Evolutionary conservation across 768 basidiomycete species (phyloP).

Genomic region (Trametes gibbosa): DNA sequence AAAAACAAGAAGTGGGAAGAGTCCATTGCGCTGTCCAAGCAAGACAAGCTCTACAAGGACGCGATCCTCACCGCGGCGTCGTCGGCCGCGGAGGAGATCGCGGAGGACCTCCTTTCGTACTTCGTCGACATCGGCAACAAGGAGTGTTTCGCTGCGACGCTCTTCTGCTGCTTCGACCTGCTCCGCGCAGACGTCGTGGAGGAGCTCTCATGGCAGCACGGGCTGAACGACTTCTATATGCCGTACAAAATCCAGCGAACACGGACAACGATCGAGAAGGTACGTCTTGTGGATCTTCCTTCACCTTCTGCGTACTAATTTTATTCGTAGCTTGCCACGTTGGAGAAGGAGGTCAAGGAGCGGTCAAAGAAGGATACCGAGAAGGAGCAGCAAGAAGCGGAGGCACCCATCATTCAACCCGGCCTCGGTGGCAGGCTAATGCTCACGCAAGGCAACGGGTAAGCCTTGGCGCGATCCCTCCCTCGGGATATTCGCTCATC

Average conservation of each 20-base stretch:
- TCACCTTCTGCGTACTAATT: not conserved
- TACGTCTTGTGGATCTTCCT: conserved; percentile 26
- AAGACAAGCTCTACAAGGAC: conserved; percentile 96
- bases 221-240: conserved; percentile 96
- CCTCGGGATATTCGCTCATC: conserved; percentile 6
- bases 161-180: conserved; percentile 95
- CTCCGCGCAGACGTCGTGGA: conserved; percentile 89
- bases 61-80: conserved; percentile 89
- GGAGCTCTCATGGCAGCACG: conserved; percentile 95
- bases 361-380: conserved; percentile 80
- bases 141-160: conserved; percentile 90
- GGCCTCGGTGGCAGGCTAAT: conserved; percentile 62
- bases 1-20: conserved; percentile 97
- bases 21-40: conserved; percentile 91
- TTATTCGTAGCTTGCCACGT: conserved; percentile 28
- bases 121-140: conserved; percentile 99
- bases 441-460: conserved; percentile 75
- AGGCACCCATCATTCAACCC: conserved; percentile 86
- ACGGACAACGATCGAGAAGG: conserved; percentile 75
- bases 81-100: conserved; percentile 84
- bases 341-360: conserved; percentile 91
- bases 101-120: conserved; percentile 92
- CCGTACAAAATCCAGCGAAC: conserved; percentile 91
- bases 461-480: conserved; percentile 14
- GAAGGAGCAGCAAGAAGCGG: conserved; percentile 87